A percentile compares a stretch with the other conserved stretches of the same genome.
These are phyloP conservation scores for Monosporozyma servazzii DNA, from an alignment of 805 yeast genomes.

Conservation along the genomic window DNA sequence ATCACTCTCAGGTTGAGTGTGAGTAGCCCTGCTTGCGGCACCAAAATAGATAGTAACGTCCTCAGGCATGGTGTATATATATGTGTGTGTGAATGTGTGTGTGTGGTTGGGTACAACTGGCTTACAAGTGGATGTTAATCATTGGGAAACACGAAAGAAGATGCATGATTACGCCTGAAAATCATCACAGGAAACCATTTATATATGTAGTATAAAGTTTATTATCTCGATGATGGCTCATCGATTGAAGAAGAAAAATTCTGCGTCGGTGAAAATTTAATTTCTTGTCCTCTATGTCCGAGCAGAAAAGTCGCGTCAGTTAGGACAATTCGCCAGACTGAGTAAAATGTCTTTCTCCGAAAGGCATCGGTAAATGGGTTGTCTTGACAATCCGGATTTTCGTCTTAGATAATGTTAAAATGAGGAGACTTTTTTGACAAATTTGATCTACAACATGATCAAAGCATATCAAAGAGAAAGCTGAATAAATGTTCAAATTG, in stretches of 20 bases:
- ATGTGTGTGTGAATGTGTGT: not conserved
- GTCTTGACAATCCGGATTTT: no score
- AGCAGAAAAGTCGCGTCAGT: not conserved
- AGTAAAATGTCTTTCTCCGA: not conserved
- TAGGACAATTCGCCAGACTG: not conserved
- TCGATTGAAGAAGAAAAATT: not conserved
- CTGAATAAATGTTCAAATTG: no score
- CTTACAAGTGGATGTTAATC: no score
- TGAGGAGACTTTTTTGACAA: no score
- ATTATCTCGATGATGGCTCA: not conserved
- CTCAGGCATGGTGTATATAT: slow-evolving; percentile 5
- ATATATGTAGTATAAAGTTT: not conserved
- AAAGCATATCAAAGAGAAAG: no score
- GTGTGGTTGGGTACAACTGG: not conserved
- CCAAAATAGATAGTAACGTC: slow-evolving; percentile 9
- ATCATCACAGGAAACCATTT: not conserved
- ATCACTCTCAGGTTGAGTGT: slow-evolving; percentile 5
- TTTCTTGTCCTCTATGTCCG: not conserved
- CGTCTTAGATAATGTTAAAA: no score
- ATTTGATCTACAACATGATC: no score
- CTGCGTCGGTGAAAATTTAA: slow-evolving; percentile 10
- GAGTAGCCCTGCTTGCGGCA: slow-evolving; percentile 2
- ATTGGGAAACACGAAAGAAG: no score
- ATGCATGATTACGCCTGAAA: no score
- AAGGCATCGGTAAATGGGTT: no score